Evolutionary conservation across 2,329 filamentous ascomycete species (phyloP), one percentile per base, ranked within the genome.

Genomic region (Penicillium sp.): DNA sequence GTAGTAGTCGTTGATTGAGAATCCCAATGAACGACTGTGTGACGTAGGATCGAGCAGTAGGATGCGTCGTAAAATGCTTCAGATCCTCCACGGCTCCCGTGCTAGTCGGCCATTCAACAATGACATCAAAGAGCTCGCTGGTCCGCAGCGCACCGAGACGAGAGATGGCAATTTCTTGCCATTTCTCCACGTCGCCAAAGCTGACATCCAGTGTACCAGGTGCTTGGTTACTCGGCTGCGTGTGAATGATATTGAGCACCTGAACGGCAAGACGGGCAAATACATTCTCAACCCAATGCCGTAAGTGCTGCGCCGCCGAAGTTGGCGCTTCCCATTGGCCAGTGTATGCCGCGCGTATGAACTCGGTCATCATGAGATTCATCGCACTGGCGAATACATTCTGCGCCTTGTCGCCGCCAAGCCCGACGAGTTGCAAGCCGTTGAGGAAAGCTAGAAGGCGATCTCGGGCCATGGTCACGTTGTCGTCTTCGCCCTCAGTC

Each of bases 91-190:
- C 78, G 1, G 82, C 84, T 10, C 83, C 83, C 50, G 75, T 71
- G 46, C 82, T 85, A 13, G 75, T 69, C 51, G 84, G 80, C 82
- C 83, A 86, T 47, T 80, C 77, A 46, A 85, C 82, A 49, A 87
- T 78, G 50, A 86, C 80, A 61, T 85, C 81, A 52, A 87, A 86
- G 1, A 87, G 70, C 50, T 84, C 78, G 24, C 77, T 75, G 1
- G 81, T 79, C 13, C 84, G 77, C 15, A 81, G 74, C 33, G 78
- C 76, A 2, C 83, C 84, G 2, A 87, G 68, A 27, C 80, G 76
- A 13, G 75, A 73, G 33, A 84, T 71, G 4, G 78, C 83, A 59
- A 82, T 81, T 23, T 80, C 77, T 54, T 80, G 77, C 77, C 82
- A 84, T 54, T 78, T 79, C 51, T 78, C 71, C 23, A 82, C 68